Evolutionary conservation across 495 filamentous ascomycete species (phyloP).

Genomic region (Penicillium psychrofluorescens): DNA sequence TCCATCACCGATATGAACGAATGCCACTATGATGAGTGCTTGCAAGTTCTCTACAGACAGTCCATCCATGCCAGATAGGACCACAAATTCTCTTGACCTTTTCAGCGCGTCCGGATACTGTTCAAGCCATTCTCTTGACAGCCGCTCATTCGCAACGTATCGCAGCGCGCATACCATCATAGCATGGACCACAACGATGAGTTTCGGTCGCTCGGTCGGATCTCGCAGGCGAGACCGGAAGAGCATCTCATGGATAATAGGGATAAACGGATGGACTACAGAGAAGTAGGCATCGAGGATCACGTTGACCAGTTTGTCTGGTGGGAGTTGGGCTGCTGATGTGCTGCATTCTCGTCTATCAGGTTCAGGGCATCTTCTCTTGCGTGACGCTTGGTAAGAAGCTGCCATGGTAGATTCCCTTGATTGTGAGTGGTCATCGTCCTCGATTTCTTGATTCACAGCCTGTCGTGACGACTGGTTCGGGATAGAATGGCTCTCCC

Average conservation of each 20-base stretch:
- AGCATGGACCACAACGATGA: not conserved
- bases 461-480: not conserved
- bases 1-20: conserved; percentile 21
- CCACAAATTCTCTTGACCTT: conserved; percentile 7
- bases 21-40: conserved; percentile 24
- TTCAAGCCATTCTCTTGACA: not conserved
- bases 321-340: conserved; percentile 4
- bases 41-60: conserved; percentile 29
- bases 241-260: conserved; percentile 24
- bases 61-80: conserved; percentile 21
- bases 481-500: not conserved
- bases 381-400: no score
- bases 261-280: conserved; percentile 28
- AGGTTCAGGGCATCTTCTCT: no score
- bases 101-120: not conserved
- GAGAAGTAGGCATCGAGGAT: conserved; percentile 23
- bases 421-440: no score
- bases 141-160: not conserved
- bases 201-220: not conserved
- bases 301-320: conserved; percentile 14
- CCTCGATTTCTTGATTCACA: no score
- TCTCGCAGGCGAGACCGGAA: conserved; percentile 14
- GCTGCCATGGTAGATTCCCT: no score
- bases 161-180: conserved; percentile 2
- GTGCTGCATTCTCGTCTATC: no score